These are phyloP conservation scores for Colletotrichum tropicale DNA, from an alignment of 2,329 filamentous ascomycete genomes.

Conservation along the genomic window DNA sequence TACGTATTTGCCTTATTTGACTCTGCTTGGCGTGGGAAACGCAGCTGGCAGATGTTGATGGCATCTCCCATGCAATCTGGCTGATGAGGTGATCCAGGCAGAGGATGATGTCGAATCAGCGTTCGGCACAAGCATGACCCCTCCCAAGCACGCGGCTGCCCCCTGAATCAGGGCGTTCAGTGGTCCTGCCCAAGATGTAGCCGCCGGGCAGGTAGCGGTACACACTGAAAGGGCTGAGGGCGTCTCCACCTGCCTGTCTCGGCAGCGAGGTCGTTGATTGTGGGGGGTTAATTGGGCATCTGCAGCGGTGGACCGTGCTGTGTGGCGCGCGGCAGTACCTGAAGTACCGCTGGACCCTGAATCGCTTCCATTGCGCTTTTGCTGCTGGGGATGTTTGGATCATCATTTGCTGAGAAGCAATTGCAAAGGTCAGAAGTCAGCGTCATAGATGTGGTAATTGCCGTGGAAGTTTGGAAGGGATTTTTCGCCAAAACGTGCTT, in stretches of 20 bases:
- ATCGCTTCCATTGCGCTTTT: neutral
- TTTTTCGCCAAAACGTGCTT: accelerated
- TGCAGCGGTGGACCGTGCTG: neutral
- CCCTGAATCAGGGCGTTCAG: neutral
- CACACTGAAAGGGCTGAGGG: neutral
- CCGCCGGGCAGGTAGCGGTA: neutral
- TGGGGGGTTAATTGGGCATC: neutral
- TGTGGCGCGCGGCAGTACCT: neutral
- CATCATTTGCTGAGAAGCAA: neutral
- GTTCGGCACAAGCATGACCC: neutral
- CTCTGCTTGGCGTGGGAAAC: neutral
- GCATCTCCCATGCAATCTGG: neutral
- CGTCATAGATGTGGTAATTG: neutral
- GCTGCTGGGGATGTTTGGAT: neutral
- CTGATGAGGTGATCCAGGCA: neutral
- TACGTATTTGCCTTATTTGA: neutral
- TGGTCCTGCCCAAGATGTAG: neutral
- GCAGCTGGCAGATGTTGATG: neutral
- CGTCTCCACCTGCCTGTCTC: neutral
- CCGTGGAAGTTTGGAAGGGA: accelerated
- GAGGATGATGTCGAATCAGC: neutral
- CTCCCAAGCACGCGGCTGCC: neutral
- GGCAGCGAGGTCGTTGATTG: neutral
- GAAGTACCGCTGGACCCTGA: neutral
- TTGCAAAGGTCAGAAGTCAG: accelerated